phyloP scores from a whole-genome alignment of 768 basidiomycete genomes.

The Myochromella boudieri region DNA sequence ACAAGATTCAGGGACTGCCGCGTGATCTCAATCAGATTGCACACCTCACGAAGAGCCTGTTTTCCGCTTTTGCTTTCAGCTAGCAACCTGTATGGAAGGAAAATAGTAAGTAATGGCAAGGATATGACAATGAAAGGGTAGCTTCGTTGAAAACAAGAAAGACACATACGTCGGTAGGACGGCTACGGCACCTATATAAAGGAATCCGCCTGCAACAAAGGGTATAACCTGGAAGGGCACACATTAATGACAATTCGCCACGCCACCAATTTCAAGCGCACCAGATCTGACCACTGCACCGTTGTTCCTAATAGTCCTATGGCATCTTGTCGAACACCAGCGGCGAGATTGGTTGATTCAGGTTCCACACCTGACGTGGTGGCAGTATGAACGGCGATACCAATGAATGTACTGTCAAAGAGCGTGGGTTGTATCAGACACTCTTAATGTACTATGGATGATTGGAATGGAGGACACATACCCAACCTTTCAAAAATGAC shows the following conservation, averaged over 20 bases:
- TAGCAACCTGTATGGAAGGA: constrained; percentile 53
- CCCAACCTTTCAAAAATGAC: constrained; percentile 37
- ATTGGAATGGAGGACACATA: constrained; percentile 16
- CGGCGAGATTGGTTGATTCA: constrained; percentile 61
- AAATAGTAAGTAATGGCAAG: constrained; percentile 15
- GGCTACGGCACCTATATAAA: constrained; percentile 92
- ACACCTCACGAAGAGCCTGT: constrained; percentile 89
- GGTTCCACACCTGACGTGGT: constrained; percentile 48
- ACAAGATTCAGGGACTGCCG: constrained; percentile 7
- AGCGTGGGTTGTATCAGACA: constrained; percentile 16
- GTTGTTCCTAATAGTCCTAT: constrained; percentile 84
- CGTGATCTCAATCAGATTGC: constrained; percentile 20
- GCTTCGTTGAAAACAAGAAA: neutral
- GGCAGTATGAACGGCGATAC: constrained; percentile 80
- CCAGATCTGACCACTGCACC: constrained; percentile 75
- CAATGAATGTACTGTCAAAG: constrained; percentile 73
- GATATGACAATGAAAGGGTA: neutral
- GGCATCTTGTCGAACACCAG: constrained; percentile 75
- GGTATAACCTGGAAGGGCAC: constrained; percentile 67
- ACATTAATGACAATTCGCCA: constrained; percentile 1
- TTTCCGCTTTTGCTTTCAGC: constrained; percentile 85
- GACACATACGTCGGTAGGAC: constrained; percentile 81
- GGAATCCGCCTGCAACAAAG: constrained; percentile 87
- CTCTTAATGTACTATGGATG: constrained; percentile 1
- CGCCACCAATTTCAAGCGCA: constrained; percentile 36